Conservation (phyloP, 805 yeast species). For the Cephaloascus albidus region DNA sequence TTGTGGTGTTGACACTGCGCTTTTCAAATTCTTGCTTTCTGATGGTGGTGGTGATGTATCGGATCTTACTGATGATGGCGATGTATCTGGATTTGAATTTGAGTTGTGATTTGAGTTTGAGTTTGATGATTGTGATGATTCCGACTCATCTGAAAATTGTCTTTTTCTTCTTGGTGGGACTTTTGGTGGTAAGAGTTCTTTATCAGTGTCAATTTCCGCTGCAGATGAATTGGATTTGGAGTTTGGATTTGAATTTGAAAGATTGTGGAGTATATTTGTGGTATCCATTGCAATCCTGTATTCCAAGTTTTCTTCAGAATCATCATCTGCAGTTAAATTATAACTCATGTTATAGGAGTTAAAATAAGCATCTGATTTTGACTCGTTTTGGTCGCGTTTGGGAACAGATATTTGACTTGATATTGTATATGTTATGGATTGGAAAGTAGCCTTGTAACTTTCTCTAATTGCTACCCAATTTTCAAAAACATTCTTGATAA, state of each 20-base stretch:
- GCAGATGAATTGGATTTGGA: too few relatives aligned
- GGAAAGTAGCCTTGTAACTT: slow-evolving; percentile 3
- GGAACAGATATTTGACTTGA: too few relatives aligned
- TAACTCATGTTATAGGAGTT: background rate
- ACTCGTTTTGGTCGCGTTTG: too few relatives aligned
- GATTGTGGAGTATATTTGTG: background rate
- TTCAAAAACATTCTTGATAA: slow-evolving; percentile 41
- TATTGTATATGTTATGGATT: too few relatives aligned
- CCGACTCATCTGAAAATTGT: slow-evolving; percentile 3
- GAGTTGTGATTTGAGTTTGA: slow-evolving; percentile 6
- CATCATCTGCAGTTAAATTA: background rate
- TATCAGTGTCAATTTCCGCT: too few relatives aligned
- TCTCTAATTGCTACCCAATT: slow-evolving; percentile 31
- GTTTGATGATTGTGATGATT: slow-evolving; percentile 3
- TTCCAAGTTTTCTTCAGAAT: background rate
- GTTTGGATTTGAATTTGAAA: background rate
- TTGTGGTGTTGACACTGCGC: background rate
- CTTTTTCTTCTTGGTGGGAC: background rate
- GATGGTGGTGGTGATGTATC: background rate
- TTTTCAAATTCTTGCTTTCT: background rate
- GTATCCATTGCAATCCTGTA: background rate
- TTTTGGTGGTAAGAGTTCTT: background rate
- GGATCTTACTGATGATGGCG: background rate
- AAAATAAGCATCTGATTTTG: background rate
- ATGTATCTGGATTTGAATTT: slow-evolving; percentile 3